Percentiles rank a stretch among this genome's conserved stretches.
Conservation (phyloP, 1,139 yeast genomes). For the Blastobotrys raffinosifermentans region DNA sequence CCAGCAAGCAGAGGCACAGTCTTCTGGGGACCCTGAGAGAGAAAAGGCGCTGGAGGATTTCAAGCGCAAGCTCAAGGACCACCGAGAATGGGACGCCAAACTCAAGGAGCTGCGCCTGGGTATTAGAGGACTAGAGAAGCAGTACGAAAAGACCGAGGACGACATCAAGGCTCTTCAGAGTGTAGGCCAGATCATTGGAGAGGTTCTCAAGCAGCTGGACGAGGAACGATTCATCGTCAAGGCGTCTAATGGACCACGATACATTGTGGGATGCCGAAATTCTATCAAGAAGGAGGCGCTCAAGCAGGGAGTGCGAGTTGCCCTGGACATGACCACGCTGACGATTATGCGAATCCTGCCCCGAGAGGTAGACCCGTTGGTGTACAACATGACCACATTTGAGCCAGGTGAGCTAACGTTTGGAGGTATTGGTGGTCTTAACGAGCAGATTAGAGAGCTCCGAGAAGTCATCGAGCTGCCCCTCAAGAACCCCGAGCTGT, state of each 20-base stretch:
- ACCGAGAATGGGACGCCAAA: constrained; percentile 91
- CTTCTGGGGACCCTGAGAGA: constrained; percentile 59
- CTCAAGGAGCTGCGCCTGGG: constrained; percentile 78
- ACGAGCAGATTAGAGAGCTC: constrained; percentile 91
- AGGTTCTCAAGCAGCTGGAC: constrained; percentile 90
- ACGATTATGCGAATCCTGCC: constrained; percentile 97
- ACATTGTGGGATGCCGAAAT: constrained; percentile 95
- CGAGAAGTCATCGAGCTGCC: constrained; percentile 98
- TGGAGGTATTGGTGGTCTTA: constrained; percentile 94
- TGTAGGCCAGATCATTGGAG: constrained; percentile 97
- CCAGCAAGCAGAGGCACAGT: constrained; percentile 11
- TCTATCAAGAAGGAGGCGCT: constrained; percentile 78
- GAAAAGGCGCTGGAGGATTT: constrained; percentile 73
- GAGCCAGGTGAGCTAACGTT: constrained; percentile 96
- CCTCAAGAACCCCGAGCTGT: constrained; percentile 92
- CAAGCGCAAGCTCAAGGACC: constrained; percentile 84
- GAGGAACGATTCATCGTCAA: constrained; percentile 93
- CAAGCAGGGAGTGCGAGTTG: constrained; percentile 93
- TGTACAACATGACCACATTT: constrained; percentile 96
- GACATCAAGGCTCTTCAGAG: constrained; percentile 96
- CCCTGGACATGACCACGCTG: constrained; percentile 94
- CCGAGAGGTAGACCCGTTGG: constrained; percentile 96
- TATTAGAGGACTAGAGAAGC: constrained; percentile 77
- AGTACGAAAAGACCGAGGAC: constrained; percentile 89
- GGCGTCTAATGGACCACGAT: constrained; percentile 96